Base-by-base conservation (phyloP, 2,329 filamentous ascomycete genomes). In the Allantophomopsis lycopodina region DNA sequence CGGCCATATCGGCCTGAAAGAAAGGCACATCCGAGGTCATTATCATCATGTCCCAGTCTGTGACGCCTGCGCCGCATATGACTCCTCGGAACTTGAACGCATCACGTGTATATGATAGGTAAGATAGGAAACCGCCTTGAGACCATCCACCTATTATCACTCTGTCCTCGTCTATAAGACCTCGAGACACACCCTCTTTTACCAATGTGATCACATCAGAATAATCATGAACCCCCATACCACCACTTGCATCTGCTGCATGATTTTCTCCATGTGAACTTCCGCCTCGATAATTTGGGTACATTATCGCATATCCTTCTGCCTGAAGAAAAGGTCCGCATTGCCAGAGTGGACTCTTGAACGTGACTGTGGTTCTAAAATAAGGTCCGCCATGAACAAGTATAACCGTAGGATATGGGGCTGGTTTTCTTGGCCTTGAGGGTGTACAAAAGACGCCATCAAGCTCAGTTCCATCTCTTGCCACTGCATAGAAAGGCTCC, bases 111-210 rank as follows among this genome's bases (percentile, higher is more conserved):
- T 50, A 49, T 20, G 50, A 52, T 1, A 64, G 50, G 43, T 60
- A 63, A 2, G 55, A 49, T 1, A 65, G 44, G 12, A 56, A 58
- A 2, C 62, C 61, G 8, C 61, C 62, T 43, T 63, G 59, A 16
- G 52, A 56, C 49, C 51, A 60, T 1, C 61, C 61, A 2, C 56
- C 58, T 0, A 61, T 56, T 1, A 59, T 45, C 1, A 64, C 44
- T 2, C 49, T 51, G 2, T 54, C 36, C 1, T 44, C 30, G 21
- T 64, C 52, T 0, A 56, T 54, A 3, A 54, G 52, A 0, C 58
- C 55, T 4, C 49, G 32, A 13, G 49, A 46, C 37, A 64, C 52
- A 7, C 57, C 57, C 15, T 53, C 35, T 14, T 61, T 46, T 0
- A 55, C 58, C 23, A 60, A 44, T 0, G 55, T 47, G 1, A 63